Conservation (phyloP, 1,139 yeast genomes). For the Geotrichum restrictum region DNA sequence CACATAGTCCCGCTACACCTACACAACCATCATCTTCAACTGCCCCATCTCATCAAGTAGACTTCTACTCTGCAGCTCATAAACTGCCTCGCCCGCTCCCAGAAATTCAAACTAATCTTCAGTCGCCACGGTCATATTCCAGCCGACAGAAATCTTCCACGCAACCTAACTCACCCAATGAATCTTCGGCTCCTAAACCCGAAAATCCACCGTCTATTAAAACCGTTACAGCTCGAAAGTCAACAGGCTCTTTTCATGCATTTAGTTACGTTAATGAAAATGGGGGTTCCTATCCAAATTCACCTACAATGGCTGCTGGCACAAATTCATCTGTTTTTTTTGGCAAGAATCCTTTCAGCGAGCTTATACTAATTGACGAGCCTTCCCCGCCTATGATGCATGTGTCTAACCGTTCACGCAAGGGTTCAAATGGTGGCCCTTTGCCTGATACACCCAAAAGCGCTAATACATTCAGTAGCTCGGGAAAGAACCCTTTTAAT, state of each 20-base stretch:
- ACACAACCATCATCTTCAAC: background rate
- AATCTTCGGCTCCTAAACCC: background rate
- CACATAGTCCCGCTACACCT: background rate
- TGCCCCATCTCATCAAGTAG: too few species aligned
- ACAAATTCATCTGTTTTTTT: too few species aligned
- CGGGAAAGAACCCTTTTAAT: background rate
- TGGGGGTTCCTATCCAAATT: background rate
- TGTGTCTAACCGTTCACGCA: background rate
- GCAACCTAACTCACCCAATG: background rate
- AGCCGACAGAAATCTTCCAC: background rate
- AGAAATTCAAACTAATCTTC: background rate
- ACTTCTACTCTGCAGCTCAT: background rate
- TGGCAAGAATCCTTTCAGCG: background rate
- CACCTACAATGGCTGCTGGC: background rate
- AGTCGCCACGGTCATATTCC: background rate
- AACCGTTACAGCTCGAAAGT: background rate
- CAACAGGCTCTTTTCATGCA: constrained; percentile 5
- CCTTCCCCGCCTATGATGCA: background rate
- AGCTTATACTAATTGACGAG: background rate
- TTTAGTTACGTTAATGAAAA: background rate
- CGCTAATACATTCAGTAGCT: background rate
- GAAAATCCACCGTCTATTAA: background rate
- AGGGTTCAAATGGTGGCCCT: background rate
- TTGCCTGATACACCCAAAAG: too few species aligned
- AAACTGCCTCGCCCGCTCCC: background rate